A percentile compares a stretch with the other conserved stretches of the same genome.
These are phyloP conservation scores for Meira nashicola DNA, from an alignment of 1,284 basidiomycete genomes.

Conservation along the genomic window DNA sequence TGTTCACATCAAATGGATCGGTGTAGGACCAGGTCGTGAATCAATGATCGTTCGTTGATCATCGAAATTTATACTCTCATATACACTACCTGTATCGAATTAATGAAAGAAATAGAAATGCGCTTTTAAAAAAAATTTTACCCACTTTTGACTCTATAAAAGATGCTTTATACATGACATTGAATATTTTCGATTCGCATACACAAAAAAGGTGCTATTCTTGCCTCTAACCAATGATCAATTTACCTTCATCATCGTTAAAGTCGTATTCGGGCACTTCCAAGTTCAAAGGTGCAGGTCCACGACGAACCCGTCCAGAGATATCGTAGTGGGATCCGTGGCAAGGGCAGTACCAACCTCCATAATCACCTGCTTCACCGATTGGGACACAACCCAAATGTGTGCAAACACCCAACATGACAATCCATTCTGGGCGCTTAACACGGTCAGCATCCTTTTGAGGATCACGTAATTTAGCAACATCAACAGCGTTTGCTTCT, in stretches of 20 bases:
- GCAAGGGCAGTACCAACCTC: conserved; percentile 66
- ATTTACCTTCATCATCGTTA: conserved; percentile 58
- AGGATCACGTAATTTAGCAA: conserved; percentile 86
- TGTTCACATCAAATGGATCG: conserved; percentile 85
- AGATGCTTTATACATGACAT: neutral
- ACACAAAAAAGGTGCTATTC: too few relatives aligned
- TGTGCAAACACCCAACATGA: conserved; percentile 71
- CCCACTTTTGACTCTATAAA: too few relatives aligned
- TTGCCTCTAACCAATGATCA: conserved; percentile 72
- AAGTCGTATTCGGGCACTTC: conserved; percentile 63
- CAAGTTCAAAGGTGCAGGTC: conserved; percentile 65
- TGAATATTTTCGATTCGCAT: neutral
- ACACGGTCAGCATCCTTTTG: conserved; percentile 80
- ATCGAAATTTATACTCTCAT: neutral
- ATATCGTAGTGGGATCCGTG: conserved; percentile 97
- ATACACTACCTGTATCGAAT: too few relatives aligned
- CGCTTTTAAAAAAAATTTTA: neutral
- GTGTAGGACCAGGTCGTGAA: conserved; percentile 76
- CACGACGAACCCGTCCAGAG: conserved; percentile 90
- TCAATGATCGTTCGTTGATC: conserved; percentile 63
- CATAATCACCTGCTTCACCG: conserved; percentile 88
- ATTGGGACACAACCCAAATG: conserved; percentile 99
- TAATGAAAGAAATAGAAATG: too few relatives aligned
- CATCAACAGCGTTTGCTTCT: conserved; percentile 79
- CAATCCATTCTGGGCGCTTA: conserved; percentile 90